Base-by-base conservation (phyloP, 192 early-diverging fungal species). In the Phycomyces blakesleeanus region DNA sequence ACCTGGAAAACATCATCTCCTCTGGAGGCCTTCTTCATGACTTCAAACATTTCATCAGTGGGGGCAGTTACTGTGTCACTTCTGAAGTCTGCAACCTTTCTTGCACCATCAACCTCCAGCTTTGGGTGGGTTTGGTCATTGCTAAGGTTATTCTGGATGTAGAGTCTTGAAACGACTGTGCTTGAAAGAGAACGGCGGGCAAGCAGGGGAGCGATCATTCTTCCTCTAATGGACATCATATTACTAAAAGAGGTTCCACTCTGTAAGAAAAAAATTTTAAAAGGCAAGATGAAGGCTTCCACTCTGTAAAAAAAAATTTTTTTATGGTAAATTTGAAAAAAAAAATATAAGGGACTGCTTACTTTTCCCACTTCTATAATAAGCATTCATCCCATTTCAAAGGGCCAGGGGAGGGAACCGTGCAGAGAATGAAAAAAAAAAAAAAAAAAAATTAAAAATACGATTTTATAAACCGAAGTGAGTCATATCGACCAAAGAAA, bases 21-120 rank as follows among this genome's bases (percentile, higher is more conserved):
- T 25, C 76, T 59, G 11, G 81, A 72, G 26, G 82, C 70, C 15
- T 69, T 63, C 57, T 76, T 76, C 85, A 87, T 87, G 4, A 80
- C 70, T 8, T 78, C 82, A 72, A 81, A 85, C 83, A 87, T 86
- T 54, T 84, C 76, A 26, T 76, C 69, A 1, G 85, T 87, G n/a
- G 85, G 85, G 8, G 64, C 67, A 26, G 83, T 85, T 16, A 73
- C 76, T 3, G 82, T 83, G 62, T 83, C 82, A 42, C 79, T 81
- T 26, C 73, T 63, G 39, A 83, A 74, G 47, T 83, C 79, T 47
- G 44, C 44, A 21, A 61, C 42, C n/a, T 52, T 52, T 18, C 42
- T 47, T 20, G 47, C n/a, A 50, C 29, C 27, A 51, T 61, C 34
- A 5, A 50, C 20, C 21, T 51, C 49, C 22, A 61, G 42, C 37